Conservation (phyloP, 768 basidiomycete genomes). For the Chlorophyllum brunneum region DNA sequence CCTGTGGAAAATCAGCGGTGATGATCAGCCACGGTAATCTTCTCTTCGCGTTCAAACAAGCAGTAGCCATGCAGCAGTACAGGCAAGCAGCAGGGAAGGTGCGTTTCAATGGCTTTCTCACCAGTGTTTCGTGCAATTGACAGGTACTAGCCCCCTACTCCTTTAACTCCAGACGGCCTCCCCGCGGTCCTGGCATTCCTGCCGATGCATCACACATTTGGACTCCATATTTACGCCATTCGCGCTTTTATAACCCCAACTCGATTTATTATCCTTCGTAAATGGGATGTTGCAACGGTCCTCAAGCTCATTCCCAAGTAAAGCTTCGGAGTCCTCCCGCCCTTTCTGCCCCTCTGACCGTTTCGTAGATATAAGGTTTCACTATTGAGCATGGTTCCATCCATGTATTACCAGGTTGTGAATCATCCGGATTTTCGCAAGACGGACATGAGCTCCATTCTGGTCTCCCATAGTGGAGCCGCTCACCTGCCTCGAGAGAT, state of each 20-base stretch:
- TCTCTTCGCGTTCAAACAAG: constrained; percentile 38
- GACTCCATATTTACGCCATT: constrained; percentile 48
- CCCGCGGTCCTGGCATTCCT: constrained; percentile 53
- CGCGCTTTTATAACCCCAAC: constrained; percentile 38
- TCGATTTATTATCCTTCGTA: constrained; percentile 50
- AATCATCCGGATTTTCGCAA: constrained; percentile 46
- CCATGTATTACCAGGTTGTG: constrained; percentile 59
- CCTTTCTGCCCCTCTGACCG: background rate
- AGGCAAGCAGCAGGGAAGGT: constrained; percentile 24
- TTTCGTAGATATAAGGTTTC: constrained; percentile 50
- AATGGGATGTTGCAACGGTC: constrained; percentile 53
- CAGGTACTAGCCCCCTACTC: constrained; percentile 30
- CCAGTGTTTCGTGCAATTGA: background rate
- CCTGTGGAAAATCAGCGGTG: constrained; percentile 38
- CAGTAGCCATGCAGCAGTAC: constrained; percentile 24
- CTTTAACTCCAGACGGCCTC: constrained; percentile 37
- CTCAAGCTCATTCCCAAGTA: constrained; percentile 57
- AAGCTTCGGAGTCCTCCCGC: constrained; percentile 6
- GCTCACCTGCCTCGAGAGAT: constrained; percentile 68
- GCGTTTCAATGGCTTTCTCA: constrained; percentile 20
- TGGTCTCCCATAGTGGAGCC: constrained; percentile 46
- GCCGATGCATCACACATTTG: constrained; percentile 67
- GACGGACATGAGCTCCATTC: constrained; percentile 50
- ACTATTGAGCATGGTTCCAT: constrained; percentile 52
- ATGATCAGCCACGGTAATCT: constrained; percentile 69